These are phyloP conservation scores for Ascochyta fabae DNA, from an alignment of 2,329 filamentous ascomycete species.

Conservation along the genomic window DNA sequence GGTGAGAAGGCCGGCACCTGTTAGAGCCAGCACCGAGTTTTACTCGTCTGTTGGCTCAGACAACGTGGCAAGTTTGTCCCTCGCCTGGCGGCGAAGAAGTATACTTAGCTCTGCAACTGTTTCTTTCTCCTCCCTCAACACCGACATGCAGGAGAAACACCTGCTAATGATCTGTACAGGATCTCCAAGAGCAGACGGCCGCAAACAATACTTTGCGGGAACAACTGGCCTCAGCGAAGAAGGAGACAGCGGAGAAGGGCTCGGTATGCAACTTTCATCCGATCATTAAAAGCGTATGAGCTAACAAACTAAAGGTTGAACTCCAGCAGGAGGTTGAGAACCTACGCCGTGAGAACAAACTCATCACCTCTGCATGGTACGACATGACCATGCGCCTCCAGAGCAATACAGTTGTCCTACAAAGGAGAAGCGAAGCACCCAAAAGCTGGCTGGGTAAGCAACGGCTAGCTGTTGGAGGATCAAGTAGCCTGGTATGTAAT, in stretches of 20 bases:
- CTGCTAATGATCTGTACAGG: conserved; percentile 33
- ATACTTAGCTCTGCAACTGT: conserved; percentile 28
- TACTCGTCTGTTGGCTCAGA: conserved; percentile 17
- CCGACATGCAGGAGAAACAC: conserved; percentile 13
- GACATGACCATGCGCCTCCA: conserved; percentile 79
- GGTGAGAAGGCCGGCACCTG: conserved; percentile 25
- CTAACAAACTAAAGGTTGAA: conserved; percentile 32
- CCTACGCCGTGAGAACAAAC: conserved; percentile 76
- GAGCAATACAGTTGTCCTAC: conserved; percentile 81
- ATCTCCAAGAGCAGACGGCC: conserved; percentile 40
- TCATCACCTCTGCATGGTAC: conserved; percentile 87
- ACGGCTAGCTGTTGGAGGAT: conserved; percentile 57
- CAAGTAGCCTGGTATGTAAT: conserved; percentile 27
- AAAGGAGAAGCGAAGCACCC: conserved; percentile 74
- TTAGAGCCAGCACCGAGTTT: conserved; percentile 26
- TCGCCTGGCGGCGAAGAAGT: conserved; percentile 35
- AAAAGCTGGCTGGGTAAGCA: conserved; percentile 87
- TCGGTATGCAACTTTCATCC: conserved; percentile 35
- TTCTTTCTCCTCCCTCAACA: conserved; percentile 11
- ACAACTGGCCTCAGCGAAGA: conserved; percentile 44
- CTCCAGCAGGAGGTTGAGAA: conserved; percentile 64
- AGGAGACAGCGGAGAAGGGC: conserved; percentile 45
- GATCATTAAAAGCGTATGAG: neutral
- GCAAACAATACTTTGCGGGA: conserved; percentile 33
- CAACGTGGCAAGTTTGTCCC: conserved; percentile 43